Conservation (phyloP, 2,329 filamentous ascomycete species). For the Fusarium pseudoanthophilum region DNA sequence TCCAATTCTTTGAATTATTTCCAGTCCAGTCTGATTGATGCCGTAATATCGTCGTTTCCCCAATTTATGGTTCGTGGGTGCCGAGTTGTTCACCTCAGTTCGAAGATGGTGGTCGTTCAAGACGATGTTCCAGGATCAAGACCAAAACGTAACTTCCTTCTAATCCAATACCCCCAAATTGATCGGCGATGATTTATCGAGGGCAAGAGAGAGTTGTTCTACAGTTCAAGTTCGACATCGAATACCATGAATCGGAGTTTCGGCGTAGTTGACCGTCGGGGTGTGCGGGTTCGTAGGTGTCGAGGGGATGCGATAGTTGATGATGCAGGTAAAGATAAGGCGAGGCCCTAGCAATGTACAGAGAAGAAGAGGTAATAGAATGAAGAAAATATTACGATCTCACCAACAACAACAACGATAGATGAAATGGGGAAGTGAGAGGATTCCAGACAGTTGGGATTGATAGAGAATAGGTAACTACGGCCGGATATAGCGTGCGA, state of each 20-base stretch:
- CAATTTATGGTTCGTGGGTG: background rate
- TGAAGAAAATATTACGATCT: constrained; percentile 20
- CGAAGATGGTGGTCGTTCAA: background rate
- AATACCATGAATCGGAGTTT: constrained; percentile 22
- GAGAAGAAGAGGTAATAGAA: constrained; percentile 12
- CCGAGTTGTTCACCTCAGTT: constrained; percentile 3
- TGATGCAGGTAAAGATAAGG: constrained; percentile 1
- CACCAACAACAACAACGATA: constrained; percentile 12
- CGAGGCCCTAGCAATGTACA: background rate
- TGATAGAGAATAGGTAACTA: background rate
- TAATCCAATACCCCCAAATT: background rate
- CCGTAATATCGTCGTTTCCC: constrained; percentile 5
- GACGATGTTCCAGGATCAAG: background rate
- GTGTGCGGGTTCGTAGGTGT: constrained; percentile 18
- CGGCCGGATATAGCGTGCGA: constrained; percentile 37
- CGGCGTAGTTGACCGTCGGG: constrained; percentile 27
- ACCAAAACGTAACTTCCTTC: background rate
- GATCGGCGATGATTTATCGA: constrained; percentile 19
- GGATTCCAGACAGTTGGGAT: constrained; percentile 31
- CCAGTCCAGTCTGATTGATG: background rate
- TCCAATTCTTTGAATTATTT: background rate
- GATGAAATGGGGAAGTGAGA: constrained; percentile 37
- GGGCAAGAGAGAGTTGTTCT: background rate
- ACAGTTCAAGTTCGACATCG: constrained; percentile 25
- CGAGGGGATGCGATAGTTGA: constrained; percentile 11